Base-by-base conservation (phyloP, 805 yeast species). In the Candida ascalaphidarum region DNA sequence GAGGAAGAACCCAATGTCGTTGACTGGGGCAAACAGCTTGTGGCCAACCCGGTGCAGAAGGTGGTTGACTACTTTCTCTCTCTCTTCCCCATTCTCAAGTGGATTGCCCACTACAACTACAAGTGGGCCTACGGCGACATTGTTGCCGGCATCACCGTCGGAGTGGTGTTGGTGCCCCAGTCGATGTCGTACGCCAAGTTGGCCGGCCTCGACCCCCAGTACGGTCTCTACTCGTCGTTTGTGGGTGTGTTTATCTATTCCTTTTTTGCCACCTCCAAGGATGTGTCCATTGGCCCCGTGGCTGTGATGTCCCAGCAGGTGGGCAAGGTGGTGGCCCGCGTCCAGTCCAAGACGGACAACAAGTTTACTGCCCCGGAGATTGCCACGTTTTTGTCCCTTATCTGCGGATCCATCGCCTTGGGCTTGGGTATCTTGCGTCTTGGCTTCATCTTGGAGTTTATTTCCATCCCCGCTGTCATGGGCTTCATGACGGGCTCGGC, bases 401-500 rank as follows among this genome's bases (percentile, higher is more conserved):
- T 88, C 30, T 81, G 94, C 66, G 96, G 96, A 50, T 74, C 78
- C 37, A 79, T 85, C 41, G 77, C 95, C 7, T 59, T 80, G 9
- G 96, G 85, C 31, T 57, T 86, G 34, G 96, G 96, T 38, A 29
- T 88, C 6, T 56, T 85, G 37, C 69, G 96, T 44, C 61, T 88
- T 14, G 96, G 96, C 0, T 88, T 88, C 58, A 65, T 88, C 29
- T 74, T 88, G 24, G 96, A 88, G 54, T 75, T 81, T 49, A 85
- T 88, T 44, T 84, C 96, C 3, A 65, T 79, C 46, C 95, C 95
- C 25, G 94, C 95, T 1, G 95, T 88, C 23, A 67, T 85, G 57
- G 96, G 96, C 0, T 88, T 86, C 62, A 88, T 88, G 89, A 71
- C 89, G 19, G 96, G 96, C 29, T 86, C 96, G 4, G 95, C 96